phyloP scores from a whole-genome alignment of 176 grass and related monocot genomes.

The Eleusine coracana region DNA sequence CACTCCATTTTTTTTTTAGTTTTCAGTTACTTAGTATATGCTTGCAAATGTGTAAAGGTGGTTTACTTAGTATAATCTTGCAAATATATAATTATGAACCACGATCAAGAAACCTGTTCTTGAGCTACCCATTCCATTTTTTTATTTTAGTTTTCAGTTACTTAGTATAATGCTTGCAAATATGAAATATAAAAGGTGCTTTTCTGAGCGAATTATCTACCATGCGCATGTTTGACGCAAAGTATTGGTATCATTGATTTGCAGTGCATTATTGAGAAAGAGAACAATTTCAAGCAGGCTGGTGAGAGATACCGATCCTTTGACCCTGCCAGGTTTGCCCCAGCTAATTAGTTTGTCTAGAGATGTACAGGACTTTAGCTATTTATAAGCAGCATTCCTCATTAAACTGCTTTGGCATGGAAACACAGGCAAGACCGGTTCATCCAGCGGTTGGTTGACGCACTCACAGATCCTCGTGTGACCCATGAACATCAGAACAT shows the following conservation, averaged over 20 bases:
- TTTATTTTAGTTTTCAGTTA: neutral
- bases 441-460: slow-evolving; percentile 69
- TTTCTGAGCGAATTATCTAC: neutral
- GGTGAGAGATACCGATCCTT: slow-evolving; percentile 86
- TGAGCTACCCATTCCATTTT: neutral
- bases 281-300: slow-evolving; percentile 92
- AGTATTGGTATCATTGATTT: slow-evolving; percentile 15
- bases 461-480: slow-evolving; percentile 60
- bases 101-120: neutral
- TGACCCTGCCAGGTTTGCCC: slow-evolving; percentile 63
- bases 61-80: neutral
- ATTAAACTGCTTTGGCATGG: slow-evolving; percentile 3
- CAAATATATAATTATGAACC: neutral
- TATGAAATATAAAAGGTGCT: neutral
- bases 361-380: neutral
- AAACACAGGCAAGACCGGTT: slow-evolving; percentile 77
- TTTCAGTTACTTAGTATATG: neutral
- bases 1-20: neutral
- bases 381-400: neutral
- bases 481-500: slow-evolving; percentile 74
- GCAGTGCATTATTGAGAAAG: slow-evolving; percentile 78
- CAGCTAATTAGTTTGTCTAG: neutral
- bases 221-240: neutral
- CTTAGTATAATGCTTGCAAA: neutral
- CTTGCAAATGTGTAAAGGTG: neutral